Evolutionary conservation across 2,329 filamentous ascomycete genomes (phyloP).

Genomic region (Ceratocystis diversiconidia): DNA sequence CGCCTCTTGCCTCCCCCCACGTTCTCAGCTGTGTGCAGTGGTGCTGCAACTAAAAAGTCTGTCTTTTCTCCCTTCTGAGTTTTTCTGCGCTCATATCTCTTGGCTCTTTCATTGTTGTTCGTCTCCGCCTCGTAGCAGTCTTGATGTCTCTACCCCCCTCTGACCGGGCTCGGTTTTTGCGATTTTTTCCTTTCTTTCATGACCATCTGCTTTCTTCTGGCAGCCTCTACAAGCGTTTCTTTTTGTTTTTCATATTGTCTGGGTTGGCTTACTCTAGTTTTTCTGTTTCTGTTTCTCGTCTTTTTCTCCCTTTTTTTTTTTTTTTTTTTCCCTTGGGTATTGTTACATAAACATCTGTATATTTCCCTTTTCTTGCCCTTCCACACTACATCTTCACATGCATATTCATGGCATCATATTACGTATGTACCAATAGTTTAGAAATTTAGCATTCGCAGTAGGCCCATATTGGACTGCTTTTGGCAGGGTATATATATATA

Average conservation of each 20-base stretch:
- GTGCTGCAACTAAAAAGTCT: not conserved
- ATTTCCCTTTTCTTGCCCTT: too few relatives aligned
- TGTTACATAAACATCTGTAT: not conserved
- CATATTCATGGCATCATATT: constrained; percentile 11
- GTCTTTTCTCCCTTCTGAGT: not conserved
- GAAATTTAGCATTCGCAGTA: not conserved
- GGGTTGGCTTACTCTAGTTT: too few relatives aligned
- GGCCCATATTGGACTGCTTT: not conserved
- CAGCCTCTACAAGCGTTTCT: not conserved
- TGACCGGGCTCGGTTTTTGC: not conserved
- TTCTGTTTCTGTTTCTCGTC: too few relatives aligned
- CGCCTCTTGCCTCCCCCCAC: not conserved
- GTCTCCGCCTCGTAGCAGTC: not conserved
- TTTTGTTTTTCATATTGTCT: not conserved
- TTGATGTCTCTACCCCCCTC: not conserved
- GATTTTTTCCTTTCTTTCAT: not conserved
- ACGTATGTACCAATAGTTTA: not conserved
- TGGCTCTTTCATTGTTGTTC: not conserved
- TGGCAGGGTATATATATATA: not conserved
- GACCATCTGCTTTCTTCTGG: not conserved
- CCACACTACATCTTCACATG: constrained; percentile 14
- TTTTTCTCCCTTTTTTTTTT: not conserved
- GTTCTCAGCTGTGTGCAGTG: not conserved
- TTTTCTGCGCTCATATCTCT: not conserved
- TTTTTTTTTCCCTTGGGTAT: constrained; percentile 19